A percentile compares a stretch with the other conserved stretches of the same genome.
Evolutionary conservation across 2,329 filamentous ascomycete genomes (phyloP).

Genomic region (Phialophora tarda): DNA sequence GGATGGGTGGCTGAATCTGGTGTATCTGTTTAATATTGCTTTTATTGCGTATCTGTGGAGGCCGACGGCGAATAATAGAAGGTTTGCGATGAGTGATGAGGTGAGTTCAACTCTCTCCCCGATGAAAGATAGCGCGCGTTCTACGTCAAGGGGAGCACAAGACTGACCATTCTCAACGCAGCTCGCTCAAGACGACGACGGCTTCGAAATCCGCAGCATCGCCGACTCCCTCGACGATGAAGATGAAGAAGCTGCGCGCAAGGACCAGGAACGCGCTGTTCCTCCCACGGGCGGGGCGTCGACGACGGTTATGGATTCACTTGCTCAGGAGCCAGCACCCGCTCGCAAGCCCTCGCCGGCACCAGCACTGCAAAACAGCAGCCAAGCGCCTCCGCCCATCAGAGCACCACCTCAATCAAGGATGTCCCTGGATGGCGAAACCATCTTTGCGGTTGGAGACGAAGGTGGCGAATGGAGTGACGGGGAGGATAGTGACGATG

Average conservation of each 20-base stretch:
- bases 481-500: slow-evolving; percentile 65
- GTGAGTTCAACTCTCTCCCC: slow-evolving; percentile 48
- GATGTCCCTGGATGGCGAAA: slow-evolving; percentile 81
- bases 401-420: slow-evolving; percentile 52
- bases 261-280: slow-evolving; percentile 42
- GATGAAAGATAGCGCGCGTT: not conserved
- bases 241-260: slow-evolving; percentile 44
- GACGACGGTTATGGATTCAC: slow-evolving; percentile 37
- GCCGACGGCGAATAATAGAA: slow-evolving; percentile 92
- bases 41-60: slow-evolving; percentile 97
- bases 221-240: slow-evolving; percentile 63
- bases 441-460: slow-evolving; percentile 89
- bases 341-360: slow-evolving; percentile 27
- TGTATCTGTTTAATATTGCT: slow-evolving; percentile 90
- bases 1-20: slow-evolving; percentile 95
- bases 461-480: slow-evolving; percentile 87
- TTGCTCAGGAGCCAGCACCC: slow-evolving; percentile 13
- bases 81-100: slow-evolving; percentile 99
- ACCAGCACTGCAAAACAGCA: slow-evolving; percentile 29
- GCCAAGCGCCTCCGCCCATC: slow-evolving; percentile 8
- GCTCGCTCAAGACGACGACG: slow-evolving; percentile 97
- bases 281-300: slow-evolving; percentile 31
- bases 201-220: slow-evolving; percentile 94
- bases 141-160: not conserved
- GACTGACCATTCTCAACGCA: slow-evolving; percentile 42